Percentiles rank a stretch among this genome's conserved stretches.
These are phyloP conservation scores for Spizellomyces sp. DNA, from an alignment of 192 early-diverging fungal species.

Conservation along the genomic window DNA sequence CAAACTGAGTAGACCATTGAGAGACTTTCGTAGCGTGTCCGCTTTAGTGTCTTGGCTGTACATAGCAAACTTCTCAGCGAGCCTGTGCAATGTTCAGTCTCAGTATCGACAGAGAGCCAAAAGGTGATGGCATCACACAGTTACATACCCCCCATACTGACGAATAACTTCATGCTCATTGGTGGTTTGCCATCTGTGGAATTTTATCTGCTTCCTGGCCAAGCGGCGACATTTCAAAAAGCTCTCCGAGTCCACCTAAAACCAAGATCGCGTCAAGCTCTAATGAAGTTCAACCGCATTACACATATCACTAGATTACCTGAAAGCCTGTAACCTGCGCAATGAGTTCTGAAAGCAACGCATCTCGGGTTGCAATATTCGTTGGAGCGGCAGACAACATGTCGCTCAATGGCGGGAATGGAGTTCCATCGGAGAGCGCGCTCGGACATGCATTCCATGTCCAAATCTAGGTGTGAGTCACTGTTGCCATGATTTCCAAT, in stretches of 20 bases:
- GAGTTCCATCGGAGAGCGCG: too few relatives aligned
- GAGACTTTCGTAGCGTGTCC: background rate
- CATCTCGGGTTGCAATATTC: too few relatives aligned
- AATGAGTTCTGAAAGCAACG: background rate
- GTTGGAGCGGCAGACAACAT: too few relatives aligned
- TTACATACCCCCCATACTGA: slow-evolving; percentile 8
- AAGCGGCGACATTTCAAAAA: background rate
- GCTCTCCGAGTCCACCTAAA: background rate
- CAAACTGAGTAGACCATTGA: background rate
- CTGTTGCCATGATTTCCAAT: too few relatives aligned
- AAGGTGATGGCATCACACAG: background rate
- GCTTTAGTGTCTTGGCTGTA: slow-evolving; percentile 12
- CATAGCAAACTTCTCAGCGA: slow-evolving; percentile 27
- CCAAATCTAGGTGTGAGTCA: too few relatives aligned
- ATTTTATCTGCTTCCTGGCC: background rate
- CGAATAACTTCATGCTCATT: slow-evolving; percentile 23
- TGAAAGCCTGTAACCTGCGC: background rate
- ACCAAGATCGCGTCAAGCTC: background rate
- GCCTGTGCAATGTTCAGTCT: slow-evolving; percentile 4
- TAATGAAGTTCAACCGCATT: background rate
- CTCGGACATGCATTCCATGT: too few relatives aligned
- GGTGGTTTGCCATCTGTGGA: slow-evolving; percentile 22
- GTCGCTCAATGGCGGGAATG: too few relatives aligned
- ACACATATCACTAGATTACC: background rate
- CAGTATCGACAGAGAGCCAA: background rate